Conservation (phyloP, 78 protist genomes). For the Dictyostelium intermedium region DNA sequence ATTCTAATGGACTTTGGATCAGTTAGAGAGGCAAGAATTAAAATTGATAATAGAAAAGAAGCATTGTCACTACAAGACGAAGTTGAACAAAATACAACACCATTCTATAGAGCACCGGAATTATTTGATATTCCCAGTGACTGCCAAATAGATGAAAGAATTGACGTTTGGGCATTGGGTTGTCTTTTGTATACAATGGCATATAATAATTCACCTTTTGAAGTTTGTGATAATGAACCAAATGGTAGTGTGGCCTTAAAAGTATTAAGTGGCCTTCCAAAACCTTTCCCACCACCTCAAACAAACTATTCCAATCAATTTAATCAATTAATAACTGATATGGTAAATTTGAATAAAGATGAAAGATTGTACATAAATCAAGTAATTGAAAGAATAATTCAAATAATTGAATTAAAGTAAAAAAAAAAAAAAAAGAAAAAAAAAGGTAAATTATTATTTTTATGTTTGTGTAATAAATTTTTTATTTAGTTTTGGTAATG, state of each 20-base stretch:
- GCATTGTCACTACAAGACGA: constrained; percentile 69
- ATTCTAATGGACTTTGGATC: constrained; percentile 73
- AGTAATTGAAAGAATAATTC: neutral
- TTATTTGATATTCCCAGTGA: constrained; percentile 60
- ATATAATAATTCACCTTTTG: constrained; percentile 68
- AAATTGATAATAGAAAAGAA: constrained; percentile 28
- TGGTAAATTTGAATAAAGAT: neutral
- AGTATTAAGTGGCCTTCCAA: constrained; percentile 25
- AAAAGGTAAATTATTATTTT: neutral
- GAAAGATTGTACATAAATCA: constrained; percentile 19
- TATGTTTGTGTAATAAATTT: neutral
- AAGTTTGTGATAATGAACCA: constrained; percentile 3
- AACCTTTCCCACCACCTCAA: constrained; percentile 5
- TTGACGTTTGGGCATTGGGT: constrained; percentile 78
- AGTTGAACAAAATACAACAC: constrained; percentile 70
- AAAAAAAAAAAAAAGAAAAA: neutral
- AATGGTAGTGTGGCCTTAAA: constrained; percentile 41
- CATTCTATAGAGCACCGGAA: constrained; percentile 73
- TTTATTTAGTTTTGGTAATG: neutral
- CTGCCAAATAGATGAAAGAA: constrained; percentile 60
- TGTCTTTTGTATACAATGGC: constrained; percentile 79
- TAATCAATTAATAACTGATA: neutral
- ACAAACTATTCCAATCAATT: neutral
- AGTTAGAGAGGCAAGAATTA: constrained; percentile 30
- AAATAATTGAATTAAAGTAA: neutral